phyloP scores from a whole-genome alignment of 2,329 filamentous ascomycete genomes.

The Alternaria dauci region DNA sequence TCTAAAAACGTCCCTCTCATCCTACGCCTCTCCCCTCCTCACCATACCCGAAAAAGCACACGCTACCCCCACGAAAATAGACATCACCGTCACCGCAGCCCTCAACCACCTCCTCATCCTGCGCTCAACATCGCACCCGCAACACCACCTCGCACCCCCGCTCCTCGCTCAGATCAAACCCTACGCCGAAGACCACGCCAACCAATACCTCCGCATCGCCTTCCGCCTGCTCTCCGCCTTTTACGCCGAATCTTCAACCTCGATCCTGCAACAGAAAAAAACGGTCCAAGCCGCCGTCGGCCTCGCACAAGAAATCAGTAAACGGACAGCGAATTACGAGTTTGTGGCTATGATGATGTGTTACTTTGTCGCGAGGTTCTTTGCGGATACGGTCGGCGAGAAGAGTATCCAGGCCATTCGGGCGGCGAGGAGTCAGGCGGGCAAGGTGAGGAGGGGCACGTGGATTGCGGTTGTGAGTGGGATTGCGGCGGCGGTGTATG shows the following conservation, averaged over 20 bases:
- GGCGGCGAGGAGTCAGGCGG: conserved; percentile 41
- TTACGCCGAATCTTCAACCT: conserved; percentile 67
- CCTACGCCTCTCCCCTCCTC: conserved; percentile 72
- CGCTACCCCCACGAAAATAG: conserved; percentile 42
- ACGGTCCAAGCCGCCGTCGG: conserved; percentile 66
- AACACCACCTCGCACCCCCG: conserved; percentile 63
- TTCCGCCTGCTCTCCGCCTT: conserved; percentile 77
- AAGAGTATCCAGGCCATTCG: conserved; percentile 60
- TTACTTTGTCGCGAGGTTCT: conserved; percentile 85
- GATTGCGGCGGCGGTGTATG: conserved; percentile 40
- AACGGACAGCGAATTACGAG: conserved; percentile 75
- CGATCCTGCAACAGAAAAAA: conserved; percentile 80
- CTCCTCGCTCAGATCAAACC: conserved; percentile 73
- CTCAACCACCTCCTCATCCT: conserved; percentile 61
- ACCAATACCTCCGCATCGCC: conserved; percentile 78
- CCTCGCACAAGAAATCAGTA: conserved; percentile 72
- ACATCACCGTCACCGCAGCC: conserved; percentile 57
- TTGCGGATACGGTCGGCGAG: conserved; percentile 77
- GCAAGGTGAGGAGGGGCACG: conserved; percentile 28
- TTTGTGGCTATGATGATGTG: conserved; percentile 84
- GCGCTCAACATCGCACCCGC: conserved; percentile 50
- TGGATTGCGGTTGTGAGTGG: conserved; percentile 47
- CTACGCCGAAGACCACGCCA: conserved; percentile 73
- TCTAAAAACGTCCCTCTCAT: conserved; percentile 70
- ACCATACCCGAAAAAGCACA: conserved; percentile 53